A percentile compares a stretch with the other conserved stretches of the same genome.
These are phyloP conservation scores for Diaporthe sp. DNA, from an alignment of 2,329 filamentous ascomycete species.

Conservation along the genomic window DNA sequence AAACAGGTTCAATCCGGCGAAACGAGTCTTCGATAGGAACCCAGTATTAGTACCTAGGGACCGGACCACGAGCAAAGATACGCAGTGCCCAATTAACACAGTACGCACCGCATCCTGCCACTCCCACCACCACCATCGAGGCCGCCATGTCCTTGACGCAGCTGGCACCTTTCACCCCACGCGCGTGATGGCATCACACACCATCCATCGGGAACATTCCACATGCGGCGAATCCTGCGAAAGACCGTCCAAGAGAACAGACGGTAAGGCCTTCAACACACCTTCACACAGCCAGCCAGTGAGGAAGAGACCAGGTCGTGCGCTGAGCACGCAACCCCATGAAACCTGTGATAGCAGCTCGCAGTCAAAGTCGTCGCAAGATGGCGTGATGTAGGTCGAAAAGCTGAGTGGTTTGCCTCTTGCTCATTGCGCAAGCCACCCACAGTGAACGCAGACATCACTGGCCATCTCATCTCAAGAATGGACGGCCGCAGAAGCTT, in stretches of 20 bases:
- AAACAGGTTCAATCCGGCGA: neutral
- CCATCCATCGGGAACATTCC: neutral
- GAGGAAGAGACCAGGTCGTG: neutral
- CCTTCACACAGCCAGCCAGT: no score
- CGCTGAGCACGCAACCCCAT: neutral
- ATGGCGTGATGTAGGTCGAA: neutral
- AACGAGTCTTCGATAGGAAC: neutral
- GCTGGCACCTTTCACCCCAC: neutral
- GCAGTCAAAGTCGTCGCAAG: neutral
- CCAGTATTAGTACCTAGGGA: neutral
- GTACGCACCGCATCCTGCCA: neutral
- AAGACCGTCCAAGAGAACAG: neutral
- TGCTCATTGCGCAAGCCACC: neutral
- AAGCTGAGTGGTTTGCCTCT: neutral
- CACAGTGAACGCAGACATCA: neutral
- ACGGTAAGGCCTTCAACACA: neutral
- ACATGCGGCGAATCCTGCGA: constrained; percentile 2
- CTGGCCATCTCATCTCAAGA: no score
- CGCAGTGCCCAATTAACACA: neutral
- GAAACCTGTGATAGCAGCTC: neutral
- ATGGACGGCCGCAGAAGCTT: neutral
- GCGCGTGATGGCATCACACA: neutral
- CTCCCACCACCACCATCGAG: neutral
- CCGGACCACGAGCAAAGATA: neutral
- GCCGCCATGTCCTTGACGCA: neutral